Evolutionary conservation across 148 eudicot species (phyloP).

Genomic region (Beta vulgaris): DNA sequence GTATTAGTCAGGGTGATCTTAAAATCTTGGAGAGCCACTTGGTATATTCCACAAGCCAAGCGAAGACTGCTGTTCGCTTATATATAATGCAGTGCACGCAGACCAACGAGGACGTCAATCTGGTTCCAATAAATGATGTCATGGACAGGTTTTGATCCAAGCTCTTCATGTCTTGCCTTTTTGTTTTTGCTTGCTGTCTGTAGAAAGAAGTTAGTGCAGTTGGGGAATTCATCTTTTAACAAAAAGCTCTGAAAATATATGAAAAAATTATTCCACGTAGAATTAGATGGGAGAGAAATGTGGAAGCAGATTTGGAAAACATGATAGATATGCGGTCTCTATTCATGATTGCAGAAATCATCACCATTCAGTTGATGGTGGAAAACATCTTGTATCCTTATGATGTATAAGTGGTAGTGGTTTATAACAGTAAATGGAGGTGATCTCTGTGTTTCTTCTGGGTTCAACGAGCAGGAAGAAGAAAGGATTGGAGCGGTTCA

Average conservation of each 20-base stretch:
- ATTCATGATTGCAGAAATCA: background rate
- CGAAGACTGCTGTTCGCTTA: conserved; percentile 58
- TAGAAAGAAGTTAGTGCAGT: background rate
- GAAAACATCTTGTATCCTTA: background rate
- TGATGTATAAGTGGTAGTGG: background rate
- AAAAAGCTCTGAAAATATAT: background rate
- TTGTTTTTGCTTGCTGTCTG: background rate
- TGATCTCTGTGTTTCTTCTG: background rate
- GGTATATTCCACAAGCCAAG: conserved; percentile 70
- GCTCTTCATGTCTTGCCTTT: background rate
- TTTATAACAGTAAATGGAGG: background rate
- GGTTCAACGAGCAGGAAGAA: background rate
- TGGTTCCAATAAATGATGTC: conserved; percentile 51
- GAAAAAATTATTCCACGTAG: background rate
- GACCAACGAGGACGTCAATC: conserved; percentile 32
- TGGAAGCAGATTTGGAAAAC: background rate
- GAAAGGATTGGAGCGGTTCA: background rate
- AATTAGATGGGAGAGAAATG: background rate
- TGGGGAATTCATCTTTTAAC: background rate
- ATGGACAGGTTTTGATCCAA: conserved; percentile 52
- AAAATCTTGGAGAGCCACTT: conserved; percentile 55
- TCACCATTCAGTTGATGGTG: background rate
- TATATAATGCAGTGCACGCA: conserved; percentile 56
- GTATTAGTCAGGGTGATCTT: conserved; percentile 44
- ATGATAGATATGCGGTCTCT: background rate